A percentile compares a stretch with the other conserved stretches of the same genome.
These are phyloP conservation scores for Vitis rupestris DNA, from an alignment of 164 flowering plant species.

Conservation along the genomic window DNA sequence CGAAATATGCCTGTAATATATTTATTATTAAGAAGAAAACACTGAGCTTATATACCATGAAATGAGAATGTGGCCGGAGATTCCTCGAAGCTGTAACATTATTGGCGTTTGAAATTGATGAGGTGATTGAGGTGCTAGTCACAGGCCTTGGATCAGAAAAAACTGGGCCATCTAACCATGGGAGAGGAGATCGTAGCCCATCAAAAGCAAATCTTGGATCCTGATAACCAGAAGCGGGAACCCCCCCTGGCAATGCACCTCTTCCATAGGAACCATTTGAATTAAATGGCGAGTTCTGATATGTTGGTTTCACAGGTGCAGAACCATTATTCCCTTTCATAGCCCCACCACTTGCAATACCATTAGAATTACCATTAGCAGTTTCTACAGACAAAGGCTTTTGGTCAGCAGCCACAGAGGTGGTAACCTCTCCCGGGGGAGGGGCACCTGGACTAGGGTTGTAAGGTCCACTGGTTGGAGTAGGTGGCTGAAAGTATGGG, in stretches of 20 bases:
- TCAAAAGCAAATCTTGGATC: slow-evolving; percentile 53
- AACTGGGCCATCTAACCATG: slow-evolving; percentile 42
- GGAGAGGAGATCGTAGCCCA: slow-evolving; percentile 30
- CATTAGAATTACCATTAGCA: slow-evolving; percentile 37
- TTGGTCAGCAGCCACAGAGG: slow-evolving; percentile 49
- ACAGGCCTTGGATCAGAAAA: slow-evolving; percentile 40
- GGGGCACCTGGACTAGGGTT: slow-evolving; percentile 29
- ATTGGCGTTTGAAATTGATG: slow-evolving; percentile 28
- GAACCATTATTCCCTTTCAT: slow-evolving; percentile 46
- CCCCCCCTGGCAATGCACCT: slow-evolving; percentile 41
- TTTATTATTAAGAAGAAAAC: not conserved
- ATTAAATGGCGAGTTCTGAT: slow-evolving; percentile 33
- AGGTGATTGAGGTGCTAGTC: slow-evolving; percentile 24
- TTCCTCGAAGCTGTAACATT: slow-evolving; percentile 30
- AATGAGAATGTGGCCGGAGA: slow-evolving; percentile 42
- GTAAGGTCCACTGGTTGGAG: slow-evolving; percentile 40
- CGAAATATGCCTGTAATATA: no score
- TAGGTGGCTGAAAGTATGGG: slow-evolving; percentile 55
- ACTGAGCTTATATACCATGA: slow-evolving; percentile 35
- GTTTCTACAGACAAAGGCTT: slow-evolving; percentile 49
- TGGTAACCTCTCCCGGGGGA: slow-evolving; percentile 40
- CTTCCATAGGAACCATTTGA: slow-evolving; percentile 48
- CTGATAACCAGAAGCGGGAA: slow-evolving; percentile 52
- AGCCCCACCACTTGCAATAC: slow-evolving; percentile 32
- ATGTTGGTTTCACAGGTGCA: slow-evolving; percentile 31